These are phyloP conservation scores for Leucosporidium yakuticum DNA, from an alignment of 768 basidiomycete species.

Conservation along the genomic window DNA sequence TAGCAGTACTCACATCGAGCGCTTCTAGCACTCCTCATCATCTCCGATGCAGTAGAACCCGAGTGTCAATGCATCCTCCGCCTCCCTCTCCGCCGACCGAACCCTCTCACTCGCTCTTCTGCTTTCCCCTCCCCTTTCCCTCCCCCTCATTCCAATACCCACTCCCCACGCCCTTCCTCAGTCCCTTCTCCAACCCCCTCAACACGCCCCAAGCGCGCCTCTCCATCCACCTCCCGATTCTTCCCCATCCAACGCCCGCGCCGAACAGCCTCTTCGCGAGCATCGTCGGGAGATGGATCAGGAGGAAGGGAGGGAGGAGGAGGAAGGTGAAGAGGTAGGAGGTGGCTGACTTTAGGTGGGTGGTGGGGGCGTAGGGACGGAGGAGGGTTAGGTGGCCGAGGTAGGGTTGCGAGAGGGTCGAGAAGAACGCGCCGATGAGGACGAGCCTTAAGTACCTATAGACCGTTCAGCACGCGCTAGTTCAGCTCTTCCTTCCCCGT, in stretches of 20 bases:
- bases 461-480: background rate
- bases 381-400: slow-evolving; percentile 18
- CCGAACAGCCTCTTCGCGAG: slow-evolving; percentile 1
- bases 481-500: background rate
- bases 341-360: slow-evolving; percentile 28
- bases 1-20: no score
- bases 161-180: background rate
- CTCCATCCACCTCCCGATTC: background rate
- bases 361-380: slow-evolving; percentile 12
- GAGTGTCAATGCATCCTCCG: no score
- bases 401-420: slow-evolving; percentile 18
- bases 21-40: no score
- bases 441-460: slow-evolving; percentile 13
- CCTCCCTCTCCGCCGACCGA: no score
- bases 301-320: slow-evolving; percentile 38
- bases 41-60: no score
- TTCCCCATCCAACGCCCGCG: background rate
- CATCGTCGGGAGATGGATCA: slow-evolving; percentile 45
- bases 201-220: background rate
- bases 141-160: slow-evolving; percentile 2
- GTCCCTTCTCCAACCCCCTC: background rate
- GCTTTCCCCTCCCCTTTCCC: background rate
- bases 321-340: slow-evolving; percentile 32
- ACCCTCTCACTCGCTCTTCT: no score
- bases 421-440: slow-evolving; percentile 23